Evolutionary conservation across 2,329 filamentous ascomycete genomes (phyloP).

Genomic region (Pseudogymnoascus verrucosus): DNA sequence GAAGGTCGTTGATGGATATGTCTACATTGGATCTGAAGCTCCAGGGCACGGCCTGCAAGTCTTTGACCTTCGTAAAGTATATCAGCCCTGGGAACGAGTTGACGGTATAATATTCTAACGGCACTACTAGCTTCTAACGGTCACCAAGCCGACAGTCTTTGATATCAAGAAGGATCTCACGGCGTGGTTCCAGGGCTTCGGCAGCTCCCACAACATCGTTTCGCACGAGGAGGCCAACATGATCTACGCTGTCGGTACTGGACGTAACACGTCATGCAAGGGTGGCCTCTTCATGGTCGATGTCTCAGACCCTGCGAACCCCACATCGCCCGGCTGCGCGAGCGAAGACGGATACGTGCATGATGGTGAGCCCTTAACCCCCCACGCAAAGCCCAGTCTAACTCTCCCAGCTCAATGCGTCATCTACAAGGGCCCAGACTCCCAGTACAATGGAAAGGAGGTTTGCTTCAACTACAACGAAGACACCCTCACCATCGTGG

Average conservation of each 20-base stretch:
- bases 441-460: slow-evolving; percentile 16
- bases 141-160: slow-evolving; percentile 29
- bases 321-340: slow-evolving; percentile 39
- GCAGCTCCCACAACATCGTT: slow-evolving; percentile 36
- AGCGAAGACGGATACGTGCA: slow-evolving; percentile 33
- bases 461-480: slow-evolving; percentile 21
- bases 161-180: slow-evolving; percentile 31
- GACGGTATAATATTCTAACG: not conserved
- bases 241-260: slow-evolving; percentile 30
- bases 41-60: slow-evolving; percentile 43
- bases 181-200: slow-evolving; percentile 28
- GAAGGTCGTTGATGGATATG: slow-evolving; percentile 30
- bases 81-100: slow-evolving; percentile 19
- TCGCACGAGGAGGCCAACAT: slow-evolving; percentile 31
- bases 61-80: slow-evolving; percentile 44
- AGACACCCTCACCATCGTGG: slow-evolving; percentile 36
- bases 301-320: slow-evolving; percentile 38
- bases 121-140: not conserved
- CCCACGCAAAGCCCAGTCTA: not conserved
- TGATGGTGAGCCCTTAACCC: not conserved
- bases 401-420: slow-evolving; percentile 13
- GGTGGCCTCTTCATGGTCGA: slow-evolving; percentile 44
- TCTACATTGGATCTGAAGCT: slow-evolving; percentile 35
- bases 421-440: slow-evolving; percentile 19
- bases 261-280: slow-evolving; percentile 30